These are phyloP conservation scores for Aquanectria penicillioides DNA, from an alignment of 2,329 filamentous ascomycete species.

Conservation along the genomic window DNA sequence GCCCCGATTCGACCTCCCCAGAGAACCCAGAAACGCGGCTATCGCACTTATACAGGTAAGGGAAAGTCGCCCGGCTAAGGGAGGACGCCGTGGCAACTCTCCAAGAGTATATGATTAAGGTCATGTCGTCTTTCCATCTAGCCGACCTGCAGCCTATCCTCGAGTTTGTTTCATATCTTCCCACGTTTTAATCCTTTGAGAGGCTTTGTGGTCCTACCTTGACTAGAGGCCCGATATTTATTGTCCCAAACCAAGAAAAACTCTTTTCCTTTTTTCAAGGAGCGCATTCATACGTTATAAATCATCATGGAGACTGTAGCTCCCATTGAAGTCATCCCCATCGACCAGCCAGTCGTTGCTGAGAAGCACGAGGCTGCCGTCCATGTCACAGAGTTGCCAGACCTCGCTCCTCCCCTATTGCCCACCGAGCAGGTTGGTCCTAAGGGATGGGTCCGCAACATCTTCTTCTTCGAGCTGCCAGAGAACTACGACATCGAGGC, in stretches of 20 bases:
- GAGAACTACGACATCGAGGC: conserved; percentile 18
- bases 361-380: conserved; percentile 4
- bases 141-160: background rate
- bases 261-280: background rate
- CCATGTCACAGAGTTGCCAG: background rate
- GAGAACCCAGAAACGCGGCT: background rate
- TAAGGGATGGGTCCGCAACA: conserved; percentile 26
- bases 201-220: background rate
- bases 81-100: background rate
- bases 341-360: background rate
- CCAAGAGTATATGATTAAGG: conserved; percentile 17
- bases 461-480: conserved; percentile 24
- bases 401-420: conserved; percentile 19
- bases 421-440: conserved; percentile 24
- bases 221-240: background rate
- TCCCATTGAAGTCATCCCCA: conserved; percentile 2
- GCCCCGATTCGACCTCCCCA: background rate
- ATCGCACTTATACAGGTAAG: conserved; percentile 5
- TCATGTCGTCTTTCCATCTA: background rate
- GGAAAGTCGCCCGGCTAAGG: background rate
- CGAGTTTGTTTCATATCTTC: conserved; percentile 10
- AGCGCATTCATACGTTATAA: background rate
- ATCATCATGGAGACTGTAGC: conserved; percentile 9
- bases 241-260: background rate
- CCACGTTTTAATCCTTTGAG: background rate